phyloP scores from a whole-genome alignment of 257 asterid genomes.

The Nicotiana sylvestris region DNA sequence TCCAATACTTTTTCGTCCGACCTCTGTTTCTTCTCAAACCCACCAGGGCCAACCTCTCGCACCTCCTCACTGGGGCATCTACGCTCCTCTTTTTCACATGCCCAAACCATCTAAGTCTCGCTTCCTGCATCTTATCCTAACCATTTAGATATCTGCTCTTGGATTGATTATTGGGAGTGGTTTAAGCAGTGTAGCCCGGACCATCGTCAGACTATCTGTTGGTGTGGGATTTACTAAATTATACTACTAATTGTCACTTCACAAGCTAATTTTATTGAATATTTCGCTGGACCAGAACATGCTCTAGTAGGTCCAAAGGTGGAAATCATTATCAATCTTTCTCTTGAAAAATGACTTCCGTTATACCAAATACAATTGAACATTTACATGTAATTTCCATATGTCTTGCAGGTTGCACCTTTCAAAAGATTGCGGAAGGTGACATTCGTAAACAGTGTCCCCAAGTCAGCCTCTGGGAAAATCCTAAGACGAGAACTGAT shows the following conservation, averaged over 20 bases:
- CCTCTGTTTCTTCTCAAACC: too few relatives aligned
- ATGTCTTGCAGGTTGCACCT: constrained; percentile 68
- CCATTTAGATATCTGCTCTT: neutral
- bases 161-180: neutral
- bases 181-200: neutral
- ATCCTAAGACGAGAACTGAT: constrained; percentile 83
- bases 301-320: too few relatives aligned
- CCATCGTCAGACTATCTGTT: neutral
- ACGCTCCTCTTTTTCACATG: too few relatives aligned
- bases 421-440: constrained; percentile 68
- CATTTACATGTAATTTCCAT: neutral
- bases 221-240: neutral
- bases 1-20: too few relatives aligned
- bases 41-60: too few relatives aligned
- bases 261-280: neutral
- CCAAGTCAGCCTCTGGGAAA: constrained; percentile 88
- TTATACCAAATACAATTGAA: too few relatives aligned
- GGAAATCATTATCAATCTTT: too few relatives aligned
- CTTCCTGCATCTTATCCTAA: too few relatives aligned
- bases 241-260: neutral
- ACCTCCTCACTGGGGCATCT: too few relatives aligned
- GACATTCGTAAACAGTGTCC: constrained; percentile 66
- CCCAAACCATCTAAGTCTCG: too few relatives aligned
- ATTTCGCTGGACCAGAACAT: neutral
- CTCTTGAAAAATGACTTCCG: too few relatives aligned